Evolutionary conservation across 768 basidiomycete species (phyloP).

Genomic region (Krasilnikovozyma curviuscula): DNA sequence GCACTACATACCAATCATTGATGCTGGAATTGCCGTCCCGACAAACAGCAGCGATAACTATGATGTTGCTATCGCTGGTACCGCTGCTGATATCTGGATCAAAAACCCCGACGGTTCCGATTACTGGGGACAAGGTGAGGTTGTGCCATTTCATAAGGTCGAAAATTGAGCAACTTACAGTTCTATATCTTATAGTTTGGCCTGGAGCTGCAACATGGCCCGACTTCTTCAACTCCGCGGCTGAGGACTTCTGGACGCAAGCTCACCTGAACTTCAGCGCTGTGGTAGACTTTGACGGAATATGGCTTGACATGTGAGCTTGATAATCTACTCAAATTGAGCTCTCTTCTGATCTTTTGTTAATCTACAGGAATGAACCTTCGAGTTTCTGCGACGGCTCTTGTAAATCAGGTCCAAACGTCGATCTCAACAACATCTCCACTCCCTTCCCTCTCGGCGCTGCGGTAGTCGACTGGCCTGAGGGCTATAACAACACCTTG

Average conservation of each 20-base stretch:
- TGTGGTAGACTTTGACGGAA: constrained; percentile 38
- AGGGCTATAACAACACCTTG: constrained; percentile 45
- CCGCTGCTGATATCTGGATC: constrained; percentile 43
- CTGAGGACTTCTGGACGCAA: constrained; percentile 43
- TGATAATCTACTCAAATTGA: background rate
- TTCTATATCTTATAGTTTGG: background rate
- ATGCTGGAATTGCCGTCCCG: constrained; percentile 19
- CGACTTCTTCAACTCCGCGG: constrained; percentile 27
- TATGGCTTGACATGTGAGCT: constrained; percentile 34
- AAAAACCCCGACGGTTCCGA: constrained; percentile 55
- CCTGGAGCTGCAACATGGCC: constrained; percentile 39
- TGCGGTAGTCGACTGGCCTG: too few relatives aligned
- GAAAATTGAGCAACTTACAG: constrained; percentile 20
- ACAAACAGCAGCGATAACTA: constrained; percentile 18
- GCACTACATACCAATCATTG: constrained; percentile 22
- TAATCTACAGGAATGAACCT: constrained; percentile 49
- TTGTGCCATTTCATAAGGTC: constrained; percentile 41
- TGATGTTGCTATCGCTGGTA: constrained; percentile 29
- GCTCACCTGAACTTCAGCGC: constrained; percentile 29
- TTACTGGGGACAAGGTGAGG: constrained; percentile 48
- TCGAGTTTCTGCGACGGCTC: constrained; percentile 45
- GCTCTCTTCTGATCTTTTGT: background rate
- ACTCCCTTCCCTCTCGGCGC: constrained; percentile 36
- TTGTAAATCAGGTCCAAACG: constrained; percentile 27
- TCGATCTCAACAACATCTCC: constrained; percentile 37